A percentile compares a stretch with the other conserved stretches of the same genome.
phyloP scores from a whole-genome alignment of 768 basidiomycete genomes.

The Cyclocybe aegerita region DNA sequence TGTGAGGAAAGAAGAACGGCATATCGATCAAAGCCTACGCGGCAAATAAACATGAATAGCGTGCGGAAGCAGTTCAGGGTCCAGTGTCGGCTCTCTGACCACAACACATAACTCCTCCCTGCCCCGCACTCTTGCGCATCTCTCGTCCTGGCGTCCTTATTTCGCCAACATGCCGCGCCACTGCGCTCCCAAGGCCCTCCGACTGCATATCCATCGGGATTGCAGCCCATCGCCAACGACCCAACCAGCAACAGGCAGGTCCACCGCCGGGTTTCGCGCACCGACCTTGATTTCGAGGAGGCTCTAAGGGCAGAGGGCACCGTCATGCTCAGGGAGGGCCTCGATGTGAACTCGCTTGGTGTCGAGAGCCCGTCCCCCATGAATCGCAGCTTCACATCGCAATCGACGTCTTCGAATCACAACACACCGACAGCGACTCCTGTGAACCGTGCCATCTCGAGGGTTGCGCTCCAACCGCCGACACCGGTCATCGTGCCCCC shows the following conservation, averaged over 20 bases:
- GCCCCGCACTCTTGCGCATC: not conserved
- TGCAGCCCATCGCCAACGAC: conserved; percentile 60
- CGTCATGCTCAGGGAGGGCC: conserved; percentile 65
- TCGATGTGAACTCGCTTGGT: conserved; percentile 70
- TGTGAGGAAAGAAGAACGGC: not conserved
- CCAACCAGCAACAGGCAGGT: conserved; percentile 31
- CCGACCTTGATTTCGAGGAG: conserved; percentile 82
- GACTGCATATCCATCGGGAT: conserved; percentile 31
- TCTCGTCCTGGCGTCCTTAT: conserved; percentile 66
- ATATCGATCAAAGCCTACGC: not conserved
- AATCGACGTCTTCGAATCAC: conserved; percentile 23
- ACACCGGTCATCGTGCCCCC: conserved; percentile 68
- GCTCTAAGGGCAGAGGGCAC: conserved; percentile 69
- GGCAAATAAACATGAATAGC: not conserved
- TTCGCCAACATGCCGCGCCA: conserved; percentile 49
- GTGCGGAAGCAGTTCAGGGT: not conserved
- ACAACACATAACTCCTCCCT: no score
- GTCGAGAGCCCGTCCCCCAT: conserved; percentile 43
- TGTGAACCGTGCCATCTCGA: conserved; percentile 26
- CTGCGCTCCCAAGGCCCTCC: conserved; percentile 31
- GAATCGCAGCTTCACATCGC: conserved; percentile 40
- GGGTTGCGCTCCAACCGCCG: conserved; percentile 41
- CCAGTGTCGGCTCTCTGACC: no score
- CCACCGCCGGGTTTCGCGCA: conserved; percentile 63
- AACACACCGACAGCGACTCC: conserved; percentile 13